phyloP scores from a whole-genome alignment of 805 yeast genomes.

The Zygosaccharomyces rouxii region DNA sequence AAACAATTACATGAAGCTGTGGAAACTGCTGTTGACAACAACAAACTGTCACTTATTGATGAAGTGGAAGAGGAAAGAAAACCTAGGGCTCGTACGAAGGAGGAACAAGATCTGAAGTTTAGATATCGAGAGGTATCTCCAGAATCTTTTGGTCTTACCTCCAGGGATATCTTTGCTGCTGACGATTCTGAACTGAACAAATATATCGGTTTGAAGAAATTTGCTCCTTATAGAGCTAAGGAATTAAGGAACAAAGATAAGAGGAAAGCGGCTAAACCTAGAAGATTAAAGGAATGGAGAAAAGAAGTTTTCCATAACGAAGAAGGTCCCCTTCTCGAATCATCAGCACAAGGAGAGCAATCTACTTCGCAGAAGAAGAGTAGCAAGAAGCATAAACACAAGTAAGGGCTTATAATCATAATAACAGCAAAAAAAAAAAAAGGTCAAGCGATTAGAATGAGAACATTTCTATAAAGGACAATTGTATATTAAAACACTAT shows the following conservation, averaged over 20 bases:
- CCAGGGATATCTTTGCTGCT: slow-evolving; percentile 85
- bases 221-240: slow-evolving; percentile 85
- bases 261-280: slow-evolving; percentile 78
- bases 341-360: neutral
- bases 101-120: slow-evolving; percentile 52
- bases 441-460: neutral
- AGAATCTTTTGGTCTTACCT: slow-evolving; percentile 79
- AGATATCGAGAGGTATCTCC: slow-evolving; percentile 94
- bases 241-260: slow-evolving; percentile 72
- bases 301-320: slow-evolving; percentile 67
- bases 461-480: neutral
- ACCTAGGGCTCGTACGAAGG: slow-evolving; percentile 50
- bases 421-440: neutral
- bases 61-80: slow-evolving; percentile 60
- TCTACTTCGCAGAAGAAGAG: slow-evolving; percentile 1
- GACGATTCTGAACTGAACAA: slow-evolving; percentile 82
- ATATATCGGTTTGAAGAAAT: slow-evolving; percentile 81
- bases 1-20: slow-evolving; percentile 61
- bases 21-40: slow-evolving; percentile 71
- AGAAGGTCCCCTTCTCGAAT: slow-evolving; percentile 37
- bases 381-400: slow-evolving; percentile 1
- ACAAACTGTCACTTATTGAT: slow-evolving; percentile 59
- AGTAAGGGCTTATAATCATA: neutral
- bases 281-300: slow-evolving; percentile 85
- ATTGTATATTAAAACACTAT: neutral